A percentile compares a stretch with the other conserved stretches of the same genome.
phyloP scores from a whole-genome alignment of 345 rosid genomes.

The Erucastrum elatum region DNA sequence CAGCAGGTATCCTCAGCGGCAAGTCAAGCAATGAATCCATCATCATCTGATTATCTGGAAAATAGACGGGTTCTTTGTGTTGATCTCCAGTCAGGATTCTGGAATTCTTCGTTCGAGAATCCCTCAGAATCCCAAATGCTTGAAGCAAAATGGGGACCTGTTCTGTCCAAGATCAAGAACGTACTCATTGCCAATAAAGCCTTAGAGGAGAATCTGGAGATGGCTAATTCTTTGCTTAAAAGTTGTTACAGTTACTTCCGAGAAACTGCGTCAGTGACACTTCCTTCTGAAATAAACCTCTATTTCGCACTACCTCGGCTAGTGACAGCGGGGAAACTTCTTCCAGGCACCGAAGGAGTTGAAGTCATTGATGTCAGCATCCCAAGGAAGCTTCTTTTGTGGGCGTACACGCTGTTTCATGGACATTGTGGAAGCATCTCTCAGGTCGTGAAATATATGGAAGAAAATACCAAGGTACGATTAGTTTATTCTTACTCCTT shows the following conservation, averaged over 20 bases:
- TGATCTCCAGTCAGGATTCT: conserved; percentile 66
- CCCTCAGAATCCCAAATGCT: conserved; percentile 52
- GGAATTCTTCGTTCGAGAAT: conserved; percentile 74
- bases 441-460: conserved; percentile 75
- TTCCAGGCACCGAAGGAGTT: conserved; percentile 61
- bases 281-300: conserved; percentile 67
- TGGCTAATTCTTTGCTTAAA: conserved; percentile 68
- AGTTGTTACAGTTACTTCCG: conserved; percentile 78
- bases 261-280: conserved; percentile 69
- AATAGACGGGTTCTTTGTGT: conserved; percentile 61
- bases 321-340: conserved; percentile 46
- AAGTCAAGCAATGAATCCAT: conserved; percentile 40
- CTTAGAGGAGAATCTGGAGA: conserved; percentile 62
- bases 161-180: conserved; percentile 67
- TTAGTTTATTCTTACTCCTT: neutral
- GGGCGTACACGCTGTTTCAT: conserved; percentile 80
- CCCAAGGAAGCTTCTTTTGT: conserved; percentile 90
- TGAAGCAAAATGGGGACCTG: conserved; percentile 68
- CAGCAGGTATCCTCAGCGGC: conserved; percentile 50
- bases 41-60: conserved; percentile 51
- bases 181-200: conserved; percentile 53
- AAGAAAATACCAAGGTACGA: conserved; percentile 73
- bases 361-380: conserved; percentile 82
- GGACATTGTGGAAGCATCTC: conserved; percentile 79
- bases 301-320: conserved; percentile 57